These are phyloP conservation scores for Tripterygium wilfordii DNA, from an alignment of 177 flowering plant species.

Conservation along the genomic window DNA sequence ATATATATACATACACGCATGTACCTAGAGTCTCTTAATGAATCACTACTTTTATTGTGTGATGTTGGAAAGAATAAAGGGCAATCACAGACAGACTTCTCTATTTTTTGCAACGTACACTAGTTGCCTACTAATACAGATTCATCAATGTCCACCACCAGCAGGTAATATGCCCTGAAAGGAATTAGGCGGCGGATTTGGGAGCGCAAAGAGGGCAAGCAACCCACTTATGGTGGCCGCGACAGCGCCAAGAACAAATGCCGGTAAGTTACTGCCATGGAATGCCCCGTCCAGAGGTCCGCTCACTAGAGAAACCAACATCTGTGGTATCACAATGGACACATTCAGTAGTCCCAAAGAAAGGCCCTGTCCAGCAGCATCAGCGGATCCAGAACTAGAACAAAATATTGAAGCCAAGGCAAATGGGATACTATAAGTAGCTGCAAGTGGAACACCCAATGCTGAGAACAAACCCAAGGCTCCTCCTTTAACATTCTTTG, in stretches of 20 bases:
- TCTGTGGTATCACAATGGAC: conserved; percentile 51
- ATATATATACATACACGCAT: too few relatives aligned
- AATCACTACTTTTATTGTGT: too few relatives aligned
- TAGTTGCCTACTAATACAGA: too few relatives aligned
- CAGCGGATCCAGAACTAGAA: conserved; percentile 30
- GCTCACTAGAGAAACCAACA: conserved; percentile 18
- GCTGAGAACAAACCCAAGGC: conserved; percentile 53
- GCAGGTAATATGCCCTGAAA: neutral
- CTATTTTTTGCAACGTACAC: too few relatives aligned
- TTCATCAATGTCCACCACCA: conserved; percentile 11
- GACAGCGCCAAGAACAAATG: conserved; percentile 53
- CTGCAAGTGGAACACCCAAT: conserved; percentile 64
- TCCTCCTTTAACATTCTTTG: conserved; percentile 31
- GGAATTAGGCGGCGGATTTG: conserved; percentile 38
- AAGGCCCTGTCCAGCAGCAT: conserved; percentile 76
- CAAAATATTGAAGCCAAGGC: conserved; percentile 68
- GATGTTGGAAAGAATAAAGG: too few relatives aligned
- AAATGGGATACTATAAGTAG: conserved; percentile 62
- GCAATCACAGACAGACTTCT: too few relatives aligned
- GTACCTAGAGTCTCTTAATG: too few relatives aligned
- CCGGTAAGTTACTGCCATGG: conserved; percentile 72
- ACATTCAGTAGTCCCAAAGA: conserved; percentile 63
- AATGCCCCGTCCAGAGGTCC: conserved; percentile 27
- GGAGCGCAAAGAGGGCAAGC: conserved; percentile 44
- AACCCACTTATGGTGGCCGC: conserved; percentile 53